Conservation (phyloP, 768 basidiomycete genomes). For the Fistulinella prunicolor region DNA sequence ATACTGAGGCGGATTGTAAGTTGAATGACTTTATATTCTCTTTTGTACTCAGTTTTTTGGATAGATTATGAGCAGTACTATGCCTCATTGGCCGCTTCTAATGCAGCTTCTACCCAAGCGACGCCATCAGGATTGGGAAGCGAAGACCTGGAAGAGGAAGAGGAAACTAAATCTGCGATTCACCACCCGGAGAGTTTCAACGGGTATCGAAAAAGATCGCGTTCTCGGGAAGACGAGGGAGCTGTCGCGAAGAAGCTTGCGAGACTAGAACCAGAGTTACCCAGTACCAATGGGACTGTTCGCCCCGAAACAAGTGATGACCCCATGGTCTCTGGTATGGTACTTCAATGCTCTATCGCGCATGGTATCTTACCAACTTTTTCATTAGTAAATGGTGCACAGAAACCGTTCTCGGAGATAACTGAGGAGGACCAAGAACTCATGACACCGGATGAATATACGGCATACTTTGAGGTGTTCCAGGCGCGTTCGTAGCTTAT, state of each 20-base stretch:
- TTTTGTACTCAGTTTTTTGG: background rate
- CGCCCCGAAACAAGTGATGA: constrained; percentile 38
- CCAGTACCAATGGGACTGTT: constrained; percentile 17
- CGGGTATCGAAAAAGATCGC: constrained; percentile 70
- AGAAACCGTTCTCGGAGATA: constrained; percentile 72
- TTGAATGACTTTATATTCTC: background rate
- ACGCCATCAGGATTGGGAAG: constrained; percentile 58
- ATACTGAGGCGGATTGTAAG: constrained; percentile 67
- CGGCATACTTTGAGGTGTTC: constrained; percentile 71
- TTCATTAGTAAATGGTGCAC: constrained; percentile 65
- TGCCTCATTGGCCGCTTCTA: constrained; percentile 68
- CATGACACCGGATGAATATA: constrained; percentile 94
- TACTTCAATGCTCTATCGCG: constrained; percentile 1
- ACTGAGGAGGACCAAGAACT: constrained; percentile 90
- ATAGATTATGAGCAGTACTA: constrained; percentile 83
- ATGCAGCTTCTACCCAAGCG: constrained; percentile 52
- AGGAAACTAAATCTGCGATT: constrained; percentile 64
- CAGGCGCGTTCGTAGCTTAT: constrained; percentile 39
- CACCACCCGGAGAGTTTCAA: constrained; percentile 69
- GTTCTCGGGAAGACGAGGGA: constrained; percentile 61
- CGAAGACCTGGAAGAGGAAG: constrained; percentile 65
- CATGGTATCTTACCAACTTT: background rate
- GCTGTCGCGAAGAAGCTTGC: constrained; percentile 36
- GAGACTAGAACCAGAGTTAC: constrained; percentile 39
- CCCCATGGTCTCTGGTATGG: constrained; percentile 65